These are phyloP conservation scores for Boletellus ananiceps DNA, from an alignment of 768 basidiomycete species.

Conservation along the genomic window DNA sequence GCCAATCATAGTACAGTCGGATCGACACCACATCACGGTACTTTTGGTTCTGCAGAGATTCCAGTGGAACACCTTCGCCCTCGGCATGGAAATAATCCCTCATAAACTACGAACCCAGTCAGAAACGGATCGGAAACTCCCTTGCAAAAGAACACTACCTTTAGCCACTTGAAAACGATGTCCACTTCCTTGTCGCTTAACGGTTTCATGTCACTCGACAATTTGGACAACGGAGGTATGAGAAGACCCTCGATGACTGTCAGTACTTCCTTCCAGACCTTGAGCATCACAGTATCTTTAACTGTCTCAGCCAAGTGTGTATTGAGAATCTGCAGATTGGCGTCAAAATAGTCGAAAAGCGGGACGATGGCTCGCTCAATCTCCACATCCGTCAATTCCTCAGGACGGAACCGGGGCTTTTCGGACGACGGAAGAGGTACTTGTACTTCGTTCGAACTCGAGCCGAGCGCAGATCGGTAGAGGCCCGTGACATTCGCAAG, in stretches of 20 bases:
- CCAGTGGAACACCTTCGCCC: constrained; percentile 86
- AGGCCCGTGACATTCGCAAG: constrained; percentile 77
- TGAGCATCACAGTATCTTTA: constrained; percentile 87
- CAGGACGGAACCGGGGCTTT: constrained; percentile 72
- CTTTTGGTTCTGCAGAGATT: constrained; percentile 87
- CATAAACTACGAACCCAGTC: constrained; percentile 58
- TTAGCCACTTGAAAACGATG: constrained; percentile 97
- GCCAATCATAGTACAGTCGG: constrained; percentile 94
- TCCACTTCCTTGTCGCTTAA: constrained; percentile 95
- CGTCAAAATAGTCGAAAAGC: constrained; percentile 94
- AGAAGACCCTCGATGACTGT: constrained; percentile 80
- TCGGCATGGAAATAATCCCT: constrained; percentile 93
- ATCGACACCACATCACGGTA: constrained; percentile 89
- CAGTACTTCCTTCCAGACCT: constrained; percentile 95
- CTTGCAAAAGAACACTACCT: constrained; percentile 43
- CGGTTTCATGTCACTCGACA: constrained; percentile 85
- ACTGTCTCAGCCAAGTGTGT: constrained; percentile 79
- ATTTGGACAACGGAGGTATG: constrained; percentile 85
- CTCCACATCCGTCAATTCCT: constrained; percentile 86
- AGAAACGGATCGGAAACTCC: background rate
- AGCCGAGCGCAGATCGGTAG: constrained; percentile 72
- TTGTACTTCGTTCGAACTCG: constrained; percentile 64
- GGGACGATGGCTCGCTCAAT: constrained; percentile 90
- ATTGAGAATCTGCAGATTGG: constrained; percentile 87
- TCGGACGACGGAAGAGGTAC: constrained; percentile 71